Evolutionary conservation across 2,329 filamentous ascomycete genomes (phyloP), one percentile per base, ranked within the genome.

Genomic region (Beauveria medogensis): DNA sequence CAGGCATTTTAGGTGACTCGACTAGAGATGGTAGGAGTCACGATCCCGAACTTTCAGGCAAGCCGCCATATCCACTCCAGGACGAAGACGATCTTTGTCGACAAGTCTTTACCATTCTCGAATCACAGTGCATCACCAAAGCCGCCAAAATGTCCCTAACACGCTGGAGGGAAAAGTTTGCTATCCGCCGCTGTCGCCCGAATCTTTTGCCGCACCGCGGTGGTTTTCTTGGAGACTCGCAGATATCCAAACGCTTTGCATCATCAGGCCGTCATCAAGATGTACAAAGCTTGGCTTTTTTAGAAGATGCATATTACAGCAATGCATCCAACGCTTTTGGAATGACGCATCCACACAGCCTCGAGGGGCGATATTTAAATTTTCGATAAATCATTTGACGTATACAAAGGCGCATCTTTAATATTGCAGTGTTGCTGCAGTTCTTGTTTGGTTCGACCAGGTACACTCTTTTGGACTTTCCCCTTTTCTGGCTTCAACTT

Each of bases 111-210:
- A 53, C 65, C 2, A 72, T 78, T 37, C 74, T 85, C 0, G 75
- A 80, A 46, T 67, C 71, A 0, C 68, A 78, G 16, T 85, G 82
- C 62, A 67, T 68, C 9, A 83, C 78, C 0, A 66, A 66, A 2
- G 78, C 80, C 54, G 81, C 83, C 1, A 75, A 71, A n/a, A 66
- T 70, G 5, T 75, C 82, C 37, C 69, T 85, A 2, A 72, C 72
- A 34, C 65, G 69, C 4, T 85, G 80, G 77, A 81, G 82, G 68
- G 73, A 78, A 62, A 64, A 63, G 3, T 84, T 80, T 65, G 80
- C 81, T 30, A 73, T 77, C 8, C 72, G 67, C 3, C 64, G 67
- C 50, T 68, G 71, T 10, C 72, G 74, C n/a, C 69, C 73, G 2
- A 64, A 64, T 16, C 69, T 82, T 5, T 71, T 82, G 0, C 78